Evolutionary conservation across 139 green algal species (phyloP).

Genomic region (Chlamydomonas sphaeroides): DNA sequence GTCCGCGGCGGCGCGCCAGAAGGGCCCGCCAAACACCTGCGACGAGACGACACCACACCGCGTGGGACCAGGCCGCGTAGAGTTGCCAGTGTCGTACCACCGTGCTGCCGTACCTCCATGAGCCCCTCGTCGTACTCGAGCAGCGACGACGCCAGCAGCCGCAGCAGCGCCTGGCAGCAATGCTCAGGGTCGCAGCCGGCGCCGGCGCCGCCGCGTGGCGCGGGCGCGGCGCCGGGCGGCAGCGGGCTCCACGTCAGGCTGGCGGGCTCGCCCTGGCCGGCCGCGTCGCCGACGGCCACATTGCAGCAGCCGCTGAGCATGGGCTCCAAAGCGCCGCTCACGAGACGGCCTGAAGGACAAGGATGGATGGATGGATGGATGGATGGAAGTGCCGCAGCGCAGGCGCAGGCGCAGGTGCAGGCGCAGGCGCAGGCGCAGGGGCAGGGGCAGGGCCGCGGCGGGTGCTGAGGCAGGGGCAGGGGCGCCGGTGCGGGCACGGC

Average conservation of each 20-base stretch:
- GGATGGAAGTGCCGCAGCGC: no score
- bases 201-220: background rate
- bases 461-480: no score
- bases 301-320: conserved; percentile 10
- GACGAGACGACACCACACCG: no score
- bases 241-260: conserved; percentile 13
- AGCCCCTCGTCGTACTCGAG: conserved; percentile 38
- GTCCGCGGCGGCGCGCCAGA: conserved; percentile 34
- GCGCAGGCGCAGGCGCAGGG: no score
- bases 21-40: conserved; percentile 13
- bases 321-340: conserved; percentile 13
- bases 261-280: background rate
- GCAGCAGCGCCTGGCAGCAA: conserved; percentile 33
- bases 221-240: background rate
- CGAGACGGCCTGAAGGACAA: background rate
- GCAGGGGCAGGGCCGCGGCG: no score
- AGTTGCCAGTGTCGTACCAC: no score
- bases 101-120: conserved; percentile 31
- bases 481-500: no score
- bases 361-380: no score
- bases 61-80: no score
- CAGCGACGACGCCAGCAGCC: conserved; percentile 21
- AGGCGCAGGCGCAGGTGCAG: no score
- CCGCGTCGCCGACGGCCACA: background rate
- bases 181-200: conserved; percentile 24